These are phyloP conservation scores for Pinus albicaulis DNA, from an alignment of 75 land plant genomes.

Conservation along the genomic window DNA sequence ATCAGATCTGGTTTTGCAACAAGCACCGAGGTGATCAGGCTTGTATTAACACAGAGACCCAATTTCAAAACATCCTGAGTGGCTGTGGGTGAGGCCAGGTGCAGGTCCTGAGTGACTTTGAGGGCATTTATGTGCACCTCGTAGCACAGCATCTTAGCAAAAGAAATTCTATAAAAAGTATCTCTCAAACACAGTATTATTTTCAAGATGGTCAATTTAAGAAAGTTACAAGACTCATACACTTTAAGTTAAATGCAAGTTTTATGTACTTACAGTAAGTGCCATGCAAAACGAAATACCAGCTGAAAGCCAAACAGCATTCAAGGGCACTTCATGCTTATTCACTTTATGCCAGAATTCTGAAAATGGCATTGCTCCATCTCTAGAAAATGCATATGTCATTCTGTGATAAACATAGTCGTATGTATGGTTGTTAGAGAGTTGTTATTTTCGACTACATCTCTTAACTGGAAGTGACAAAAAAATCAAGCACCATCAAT, in stretches of 20 bases:
- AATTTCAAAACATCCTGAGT: no score
- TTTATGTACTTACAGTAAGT: slow-evolving; percentile 57
- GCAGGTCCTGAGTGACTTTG: no score
- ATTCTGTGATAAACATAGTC: slow-evolving; percentile 43
- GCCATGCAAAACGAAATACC: slow-evolving; percentile 85
- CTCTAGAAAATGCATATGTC: slow-evolving; percentile 98
- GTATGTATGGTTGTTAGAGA: background rate
- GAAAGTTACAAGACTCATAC: background rate
- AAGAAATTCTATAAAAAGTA: no score
- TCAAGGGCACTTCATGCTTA: slow-evolving; percentile 76
- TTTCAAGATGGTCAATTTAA: background rate
- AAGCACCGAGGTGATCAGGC: no score
- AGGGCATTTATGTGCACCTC: no score
- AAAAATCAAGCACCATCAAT: background rate
- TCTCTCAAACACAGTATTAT: background rate
- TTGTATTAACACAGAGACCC: no score
- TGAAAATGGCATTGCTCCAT: slow-evolving; percentile 95
- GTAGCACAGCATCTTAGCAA: no score
- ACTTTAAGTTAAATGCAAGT: background rate
- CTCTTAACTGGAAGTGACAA: background rate
- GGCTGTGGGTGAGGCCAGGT: no score
- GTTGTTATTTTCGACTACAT: background rate
- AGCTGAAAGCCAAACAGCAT: slow-evolving; percentile 89
- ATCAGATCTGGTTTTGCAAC: no score
- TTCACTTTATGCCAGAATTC: slow-evolving; percentile 81